Evolutionary conservation across 768 basidiomycete species (phyloP).

Genomic region (Rubroboletus pulcherrimus): DNA sequence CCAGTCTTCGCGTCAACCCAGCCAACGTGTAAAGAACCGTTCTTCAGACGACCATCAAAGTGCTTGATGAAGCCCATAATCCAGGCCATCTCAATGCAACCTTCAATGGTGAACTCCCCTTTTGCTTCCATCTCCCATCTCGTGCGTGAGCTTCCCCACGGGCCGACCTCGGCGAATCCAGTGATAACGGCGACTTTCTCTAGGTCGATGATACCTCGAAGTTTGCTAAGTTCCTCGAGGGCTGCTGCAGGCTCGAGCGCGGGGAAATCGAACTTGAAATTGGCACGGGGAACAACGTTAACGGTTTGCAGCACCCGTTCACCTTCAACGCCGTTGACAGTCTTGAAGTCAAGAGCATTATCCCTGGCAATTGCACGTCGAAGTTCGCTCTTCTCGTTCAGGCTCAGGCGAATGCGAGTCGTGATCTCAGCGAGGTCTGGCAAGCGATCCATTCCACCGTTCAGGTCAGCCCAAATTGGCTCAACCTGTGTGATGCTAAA

Average conservation of each 20-base stretch:
- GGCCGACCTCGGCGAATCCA: constrained; percentile 95
- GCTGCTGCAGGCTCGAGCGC: constrained; percentile 67
- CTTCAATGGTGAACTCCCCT: constrained; percentile 96
- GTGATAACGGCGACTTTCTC: constrained; percentile 96
- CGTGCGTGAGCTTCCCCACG: constrained; percentile 97
- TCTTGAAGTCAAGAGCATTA: constrained; percentile 94
- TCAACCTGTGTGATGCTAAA: constrained; percentile 99
- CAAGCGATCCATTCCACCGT: constrained; percentile 97
- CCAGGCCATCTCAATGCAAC: constrained; percentile 99
- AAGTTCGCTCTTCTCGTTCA: constrained; percentile 86
- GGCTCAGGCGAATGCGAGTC: constrained; percentile 72
- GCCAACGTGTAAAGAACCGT: constrained; percentile 89
- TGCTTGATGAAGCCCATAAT: constrained; percentile 99
- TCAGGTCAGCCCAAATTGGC: constrained; percentile 98
- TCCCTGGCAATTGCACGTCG: constrained; percentile 92
- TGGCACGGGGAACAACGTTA: constrained; percentile 92
- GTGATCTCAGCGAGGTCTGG: constrained; percentile 94
- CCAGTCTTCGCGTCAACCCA: constrained; percentile 95
- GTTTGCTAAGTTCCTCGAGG: constrained; percentile 67
- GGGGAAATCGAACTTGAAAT: constrained; percentile 97
- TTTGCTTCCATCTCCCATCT: constrained; percentile 99
- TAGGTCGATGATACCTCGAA: constrained; percentile 87
- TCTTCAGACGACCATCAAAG: constrained; percentile 94
- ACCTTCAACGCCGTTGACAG: constrained; percentile 83
- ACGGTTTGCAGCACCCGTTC: constrained; percentile 91